phyloP scores from a whole-genome alignment of 2,329 filamentous ascomycete species.

The Pestalotiopsis sp. region DNA sequence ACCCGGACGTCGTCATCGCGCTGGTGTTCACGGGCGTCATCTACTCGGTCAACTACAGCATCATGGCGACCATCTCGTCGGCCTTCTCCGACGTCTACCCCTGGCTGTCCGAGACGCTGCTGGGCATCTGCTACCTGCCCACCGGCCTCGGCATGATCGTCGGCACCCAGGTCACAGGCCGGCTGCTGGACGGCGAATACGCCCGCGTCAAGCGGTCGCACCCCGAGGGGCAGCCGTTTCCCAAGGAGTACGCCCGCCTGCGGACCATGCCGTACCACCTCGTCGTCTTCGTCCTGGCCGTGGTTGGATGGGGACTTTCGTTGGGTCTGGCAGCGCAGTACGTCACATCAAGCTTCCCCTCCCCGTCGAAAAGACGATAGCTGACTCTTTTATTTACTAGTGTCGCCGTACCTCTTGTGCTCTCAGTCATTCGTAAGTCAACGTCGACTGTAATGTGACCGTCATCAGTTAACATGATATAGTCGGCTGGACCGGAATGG shows the following conservation, averaged over 20 bases:
- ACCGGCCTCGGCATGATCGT: slow-evolving; percentile 32
- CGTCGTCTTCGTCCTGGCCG: slow-evolving; percentile 21
- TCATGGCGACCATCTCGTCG: slow-evolving; percentile 36
- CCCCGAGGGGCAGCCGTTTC: slow-evolving; percentile 18
- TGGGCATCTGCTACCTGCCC: slow-evolving; percentile 34
- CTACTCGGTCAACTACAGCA: slow-evolving; percentile 35
- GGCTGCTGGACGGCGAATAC: slow-evolving; percentile 32
- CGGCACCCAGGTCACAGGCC: slow-evolving; percentile 28
- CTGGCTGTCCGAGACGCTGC: slow-evolving; percentile 30
- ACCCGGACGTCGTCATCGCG: slow-evolving; percentile 30
- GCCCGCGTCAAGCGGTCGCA: slow-evolving; percentile 19
- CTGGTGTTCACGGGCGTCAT: slow-evolving; percentile 33
- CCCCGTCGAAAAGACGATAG: background rate
- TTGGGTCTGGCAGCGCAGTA: slow-evolving; percentile 21
- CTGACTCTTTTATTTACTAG: background rate
- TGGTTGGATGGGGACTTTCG: slow-evolving; percentile 30
- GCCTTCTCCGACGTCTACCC: slow-evolving; percentile 28
- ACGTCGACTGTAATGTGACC: no score
- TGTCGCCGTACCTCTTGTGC: slow-evolving; percentile 24
- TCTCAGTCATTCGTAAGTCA: slow-evolving; percentile 26
- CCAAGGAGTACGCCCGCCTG: slow-evolving; percentile 28
- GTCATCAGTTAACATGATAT: background rate
- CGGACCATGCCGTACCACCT: slow-evolving; percentile 26
- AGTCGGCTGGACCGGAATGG: slow-evolving; percentile 32
- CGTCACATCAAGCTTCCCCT: background rate